These are phyloP conservation scores for Eucalyptus decipiens DNA, from an alignment of 345 rosid species.

Conservation along the genomic window DNA sequence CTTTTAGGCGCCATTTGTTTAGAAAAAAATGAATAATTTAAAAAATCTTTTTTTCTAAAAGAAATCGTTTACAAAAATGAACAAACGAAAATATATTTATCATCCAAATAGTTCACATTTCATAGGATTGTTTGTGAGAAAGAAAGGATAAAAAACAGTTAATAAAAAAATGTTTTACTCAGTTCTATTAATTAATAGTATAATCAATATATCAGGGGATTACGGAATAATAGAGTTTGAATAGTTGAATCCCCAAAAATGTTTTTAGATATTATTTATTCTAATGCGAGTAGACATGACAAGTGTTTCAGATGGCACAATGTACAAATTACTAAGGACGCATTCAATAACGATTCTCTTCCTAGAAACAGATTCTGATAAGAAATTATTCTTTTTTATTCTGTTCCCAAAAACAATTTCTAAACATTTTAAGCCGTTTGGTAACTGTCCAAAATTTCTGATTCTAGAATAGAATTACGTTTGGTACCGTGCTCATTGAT, in stretches of 20 bases:
- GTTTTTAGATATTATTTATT: not conserved
- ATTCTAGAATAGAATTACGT: no score
- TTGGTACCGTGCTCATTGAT: no score
- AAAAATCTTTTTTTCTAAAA: no score
- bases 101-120: not conserved
- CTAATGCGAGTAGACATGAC: not conserved
- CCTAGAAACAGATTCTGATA: accelerated
- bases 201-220: not conserved
- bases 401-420: no score
- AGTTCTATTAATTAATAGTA: not conserved
- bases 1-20: no score
- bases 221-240: not conserved
- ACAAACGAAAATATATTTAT: no score
- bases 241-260: not conserved
- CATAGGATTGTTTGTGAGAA: not conserved
- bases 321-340: no score
- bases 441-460: no score
- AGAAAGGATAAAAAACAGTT: not conserved
- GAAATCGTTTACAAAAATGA: no score
- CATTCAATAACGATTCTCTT: no score
- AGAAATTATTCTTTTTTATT: no score
- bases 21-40: no score
- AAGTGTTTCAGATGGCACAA: not conserved
- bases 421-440: accelerated
- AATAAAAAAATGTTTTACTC: not conserved